Evolutionary conservation across 179 eudicot genomes (phyloP).

Genomic region (Spinacia oleracea): DNA sequence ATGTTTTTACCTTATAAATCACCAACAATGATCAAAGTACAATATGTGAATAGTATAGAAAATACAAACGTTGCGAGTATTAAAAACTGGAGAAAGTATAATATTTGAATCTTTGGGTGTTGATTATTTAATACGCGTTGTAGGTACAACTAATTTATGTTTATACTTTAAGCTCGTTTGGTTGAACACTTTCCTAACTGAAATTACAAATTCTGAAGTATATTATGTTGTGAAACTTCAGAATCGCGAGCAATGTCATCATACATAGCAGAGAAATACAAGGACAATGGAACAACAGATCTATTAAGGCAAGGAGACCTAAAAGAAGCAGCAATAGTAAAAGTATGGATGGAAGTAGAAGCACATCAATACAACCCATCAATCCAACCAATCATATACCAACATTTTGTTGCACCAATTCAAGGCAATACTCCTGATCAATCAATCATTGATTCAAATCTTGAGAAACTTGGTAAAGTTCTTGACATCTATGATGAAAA

Average conservation of each 20-base stretch:
- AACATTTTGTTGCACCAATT: constrained; percentile 27
- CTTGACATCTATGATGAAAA: constrained; percentile 39
- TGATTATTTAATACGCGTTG: no score
- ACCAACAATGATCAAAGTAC: no score
- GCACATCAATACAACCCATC: constrained; percentile 37
- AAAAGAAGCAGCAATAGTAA: constrained; percentile 35
- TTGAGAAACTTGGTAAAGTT: constrained; percentile 33
- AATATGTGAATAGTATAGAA: no score
- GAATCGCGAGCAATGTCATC: constrained; percentile 37
- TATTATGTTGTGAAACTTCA: neutral
- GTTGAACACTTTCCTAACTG: no score
- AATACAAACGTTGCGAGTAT: no score
- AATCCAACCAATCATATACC: constrained; percentile 35
- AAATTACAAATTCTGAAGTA: neutral
- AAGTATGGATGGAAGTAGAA: constrained; percentile 46
- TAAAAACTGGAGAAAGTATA: no score
- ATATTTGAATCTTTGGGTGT: no score
- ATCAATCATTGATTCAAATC: constrained; percentile 23
- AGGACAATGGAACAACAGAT: constrained; percentile 19
- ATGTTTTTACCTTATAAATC: no score
- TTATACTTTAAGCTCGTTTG: neutral
- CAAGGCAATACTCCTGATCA: constrained; percentile 28
- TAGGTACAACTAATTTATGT: no score
- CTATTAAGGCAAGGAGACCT: constrained; percentile 29
- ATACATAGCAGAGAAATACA: constrained; percentile 37